Base-by-base conservation (phyloP, 306 rosid species). In the Calophaca sinica region DNA sequence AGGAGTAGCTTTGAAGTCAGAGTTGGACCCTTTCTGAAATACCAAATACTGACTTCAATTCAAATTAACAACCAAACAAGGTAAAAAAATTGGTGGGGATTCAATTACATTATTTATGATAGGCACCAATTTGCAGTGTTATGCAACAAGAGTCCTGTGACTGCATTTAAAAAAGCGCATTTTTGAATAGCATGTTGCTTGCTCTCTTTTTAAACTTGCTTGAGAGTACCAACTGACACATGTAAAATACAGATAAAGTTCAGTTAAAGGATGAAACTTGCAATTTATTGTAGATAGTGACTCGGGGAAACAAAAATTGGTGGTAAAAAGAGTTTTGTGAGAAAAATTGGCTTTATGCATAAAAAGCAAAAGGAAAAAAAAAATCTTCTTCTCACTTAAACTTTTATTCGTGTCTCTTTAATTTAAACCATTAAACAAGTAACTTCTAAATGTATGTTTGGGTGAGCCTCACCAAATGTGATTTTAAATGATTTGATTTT, bases 71-170 rank as follows among this genome's bases (percentile, higher is more conserved):
- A 9, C 77, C 80, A 54, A 80, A 78, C 8, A 57, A 13, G 80
- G 72, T 73, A 73, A 76, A 33, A 39, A 28, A 69, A 68, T 45
- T 14, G 91, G 86, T 75, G 87, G 62, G 81, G 76, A 38, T 83
- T 79, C 63, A 76, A 75, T 80, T 68, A 69, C 91, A 89, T 89
- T 90, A 89, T 89, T 90, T 80, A 93, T 84, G 86, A 82, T 11
- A 42, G 74, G 58, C 84, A 26, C 61, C 84, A 69, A 48, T 20
- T 20, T 35, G 58, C 15, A 60, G 48, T 44, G 41, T 33, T 79
- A 52, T 76, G 61, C 64, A 73, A 82, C 96, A 93, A 50, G 91
- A 82, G 15, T 80, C 88, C 66, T 73, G 96, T 93, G 98, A 88
- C 84, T 86, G 81, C 86, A 82, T 86, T 93, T 81, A 87, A 79